Evolutionary conservation across 352 stramenopile genomes (phyloP).

Genomic region (Phytophthora aleatoria): DNA sequence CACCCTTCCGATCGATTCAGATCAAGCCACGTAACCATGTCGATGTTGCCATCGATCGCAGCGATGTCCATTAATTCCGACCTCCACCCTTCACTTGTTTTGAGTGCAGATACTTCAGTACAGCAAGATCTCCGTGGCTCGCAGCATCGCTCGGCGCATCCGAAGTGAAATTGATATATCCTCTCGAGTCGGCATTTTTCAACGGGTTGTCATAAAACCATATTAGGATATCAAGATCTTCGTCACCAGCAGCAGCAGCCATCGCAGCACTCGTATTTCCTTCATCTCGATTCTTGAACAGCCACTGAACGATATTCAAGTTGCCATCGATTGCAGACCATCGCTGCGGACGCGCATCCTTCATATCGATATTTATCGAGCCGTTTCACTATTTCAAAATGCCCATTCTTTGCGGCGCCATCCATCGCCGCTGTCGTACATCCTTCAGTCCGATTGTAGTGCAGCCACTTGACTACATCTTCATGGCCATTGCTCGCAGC

Average conservation of each 20-base stretch:
- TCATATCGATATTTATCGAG: too few relatives aligned
- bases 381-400: too few relatives aligned
- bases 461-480: too few relatives aligned
- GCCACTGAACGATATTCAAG: not conserved
- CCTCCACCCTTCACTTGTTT: not conserved
- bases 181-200: too few relatives aligned
- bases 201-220: not conserved
- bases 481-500: not conserved
- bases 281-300: slow-evolving; percentile 12
- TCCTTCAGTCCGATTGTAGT: too few relatives aligned
- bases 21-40: not conserved
- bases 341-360: not conserved
- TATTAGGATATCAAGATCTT: not conserved
- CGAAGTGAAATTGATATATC: not conserved
- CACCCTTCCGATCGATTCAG: not conserved
- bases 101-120: not conserved
- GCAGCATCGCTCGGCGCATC: not conserved
- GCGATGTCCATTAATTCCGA: not conserved
- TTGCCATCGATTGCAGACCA: not conserved
- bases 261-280: slow-evolving; percentile 17
- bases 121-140: not conserved
- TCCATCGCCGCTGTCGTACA: too few relatives aligned
- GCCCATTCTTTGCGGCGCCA: too few relatives aligned
- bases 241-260: slow-evolving; percentile 8
- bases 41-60: not conserved